Conservation (phyloP, 2,329 filamentous ascomycete species). For the Penicillium griseofulvum region DNA sequence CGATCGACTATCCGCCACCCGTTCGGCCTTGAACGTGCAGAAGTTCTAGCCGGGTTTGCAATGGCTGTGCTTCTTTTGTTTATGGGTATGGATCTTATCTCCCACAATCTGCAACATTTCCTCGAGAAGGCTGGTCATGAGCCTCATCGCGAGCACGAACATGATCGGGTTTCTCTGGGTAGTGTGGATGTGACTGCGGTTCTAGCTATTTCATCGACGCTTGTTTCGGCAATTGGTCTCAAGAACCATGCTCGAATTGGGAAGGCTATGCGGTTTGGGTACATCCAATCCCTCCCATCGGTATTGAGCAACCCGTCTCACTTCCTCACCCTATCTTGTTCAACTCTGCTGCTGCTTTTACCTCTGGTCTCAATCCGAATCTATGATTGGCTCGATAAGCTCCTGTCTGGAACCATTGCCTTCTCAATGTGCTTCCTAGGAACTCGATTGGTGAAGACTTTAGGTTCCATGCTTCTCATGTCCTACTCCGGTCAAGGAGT, state of each 20-base stretch:
- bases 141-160: constrained; percentile 67
- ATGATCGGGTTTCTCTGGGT: constrained; percentile 68
- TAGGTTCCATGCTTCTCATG: constrained; percentile 96
- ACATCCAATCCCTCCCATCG: constrained; percentile 76
- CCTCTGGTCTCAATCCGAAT: constrained; percentile 78
- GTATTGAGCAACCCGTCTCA: constrained; percentile 94
- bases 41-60: constrained; percentile 92
- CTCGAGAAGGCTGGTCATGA: constrained; percentile 74
- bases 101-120: constrained; percentile 89
- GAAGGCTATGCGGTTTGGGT: constrained; percentile 82
- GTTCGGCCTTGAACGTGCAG: constrained; percentile 85
- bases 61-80: constrained; percentile 97
- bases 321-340: constrained; percentile 87
- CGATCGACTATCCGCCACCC: constrained; percentile 89
- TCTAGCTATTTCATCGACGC: constrained; percentile 75
- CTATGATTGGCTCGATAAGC: constrained; percentile 78
- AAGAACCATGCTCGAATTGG: constrained; percentile 91
- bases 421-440: constrained; percentile 86
- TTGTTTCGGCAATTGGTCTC: constrained; percentile 81
- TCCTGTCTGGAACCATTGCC: constrained; percentile 77
- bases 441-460: constrained; percentile 74
- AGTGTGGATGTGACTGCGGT: constrained; percentile 77
- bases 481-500: constrained; percentile 67
- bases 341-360: constrained; percentile 72
- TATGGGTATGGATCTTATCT: constrained; percentile 92